A percentile compares a stretch with the other conserved stretches of the same genome.
Evolutionary conservation across 768 basidiomycete species (phyloP).

Genomic region (Pleurotus pulmonarius): DNA sequence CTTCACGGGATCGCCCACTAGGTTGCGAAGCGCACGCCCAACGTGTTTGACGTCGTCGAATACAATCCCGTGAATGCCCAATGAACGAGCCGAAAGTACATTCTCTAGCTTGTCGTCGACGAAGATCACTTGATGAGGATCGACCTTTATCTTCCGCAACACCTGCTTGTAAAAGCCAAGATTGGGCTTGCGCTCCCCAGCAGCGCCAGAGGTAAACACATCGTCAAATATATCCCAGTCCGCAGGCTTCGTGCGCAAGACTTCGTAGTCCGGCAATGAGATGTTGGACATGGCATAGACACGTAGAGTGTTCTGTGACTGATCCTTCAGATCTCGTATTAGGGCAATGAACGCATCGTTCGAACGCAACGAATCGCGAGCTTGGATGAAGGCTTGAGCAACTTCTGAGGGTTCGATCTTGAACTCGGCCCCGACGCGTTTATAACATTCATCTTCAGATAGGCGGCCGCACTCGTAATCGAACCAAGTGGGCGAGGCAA

Average conservation of each 20-base stretch:
- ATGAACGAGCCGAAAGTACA: conserved; percentile 51
- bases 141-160: conserved; percentile 35
- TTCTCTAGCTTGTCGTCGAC: conserved; percentile 62
- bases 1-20: conserved; percentile 41
- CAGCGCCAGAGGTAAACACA: conserved; percentile 48
- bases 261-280: conserved; percentile 45
- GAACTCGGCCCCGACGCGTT: conserved; percentile 35
- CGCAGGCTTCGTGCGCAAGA: conserved; percentile 39
- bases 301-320: conserved; percentile 27
- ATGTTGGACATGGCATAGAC: conserved; percentile 63
- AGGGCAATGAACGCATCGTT: conserved; percentile 42
- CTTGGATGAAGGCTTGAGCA: conserved; percentile 39
- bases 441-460: conserved; percentile 40
- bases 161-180: conserved; percentile 51
- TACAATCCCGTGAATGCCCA: conserved; percentile 53
- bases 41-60: conserved; percentile 40
- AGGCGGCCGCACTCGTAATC: conserved; percentile 50
- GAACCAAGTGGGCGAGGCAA: conserved; percentile 45
- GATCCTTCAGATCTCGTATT: conserved; percentile 41
- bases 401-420: conserved; percentile 34
- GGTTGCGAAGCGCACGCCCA: conserved; percentile 41
- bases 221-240: conserved; percentile 47
- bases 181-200: conserved; percentile 54
- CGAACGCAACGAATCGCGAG: conserved; percentile 42
- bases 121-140: conserved; percentile 47